Conservation (phyloP, 139 green algal species). For the Nannochloris sp. region DNA sequence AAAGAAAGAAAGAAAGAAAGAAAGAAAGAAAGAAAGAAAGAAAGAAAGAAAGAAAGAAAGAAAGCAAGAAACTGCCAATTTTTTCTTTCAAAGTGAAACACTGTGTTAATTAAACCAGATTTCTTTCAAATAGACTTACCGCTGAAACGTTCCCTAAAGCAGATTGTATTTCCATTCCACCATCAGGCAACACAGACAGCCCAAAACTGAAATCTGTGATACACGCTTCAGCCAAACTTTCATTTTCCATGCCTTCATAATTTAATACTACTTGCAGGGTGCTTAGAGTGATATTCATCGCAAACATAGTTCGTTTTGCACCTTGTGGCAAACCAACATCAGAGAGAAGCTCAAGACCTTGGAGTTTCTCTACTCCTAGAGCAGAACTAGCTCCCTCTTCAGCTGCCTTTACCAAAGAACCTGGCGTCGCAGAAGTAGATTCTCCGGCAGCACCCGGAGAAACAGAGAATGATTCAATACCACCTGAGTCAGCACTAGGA, state of each 20-base stretch:
- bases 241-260: conserved; percentile 40
- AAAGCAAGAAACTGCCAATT: background rate
- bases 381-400: conserved; percentile 8
- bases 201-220: conserved; percentile 8
- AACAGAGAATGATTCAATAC: conserved; percentile 4
- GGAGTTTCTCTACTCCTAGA: conserved; percentile 17
- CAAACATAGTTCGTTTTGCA: conserved; percentile 24
- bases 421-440: conserved; percentile 1
- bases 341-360: background rate
- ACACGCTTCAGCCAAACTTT: conserved; percentile 33
- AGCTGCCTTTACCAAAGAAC: background rate
- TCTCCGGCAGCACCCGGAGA: background rate
- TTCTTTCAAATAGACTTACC: too few relatives aligned
- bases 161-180: background rate
- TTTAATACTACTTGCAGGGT: conserved; percentile 49
- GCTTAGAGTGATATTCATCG: conserved; percentile 28
- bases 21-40: background rate
- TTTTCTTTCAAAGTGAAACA: background rate
- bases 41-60: background rate
- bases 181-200: background rate
- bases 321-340: too few relatives aligned
- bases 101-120: background rate
- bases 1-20: conserved; percentile 3
- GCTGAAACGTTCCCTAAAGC: background rate
- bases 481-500: background rate